Conservation (phyloP, 1,284 basidiomycete genomes). For the Boletus sp. region DNA sequence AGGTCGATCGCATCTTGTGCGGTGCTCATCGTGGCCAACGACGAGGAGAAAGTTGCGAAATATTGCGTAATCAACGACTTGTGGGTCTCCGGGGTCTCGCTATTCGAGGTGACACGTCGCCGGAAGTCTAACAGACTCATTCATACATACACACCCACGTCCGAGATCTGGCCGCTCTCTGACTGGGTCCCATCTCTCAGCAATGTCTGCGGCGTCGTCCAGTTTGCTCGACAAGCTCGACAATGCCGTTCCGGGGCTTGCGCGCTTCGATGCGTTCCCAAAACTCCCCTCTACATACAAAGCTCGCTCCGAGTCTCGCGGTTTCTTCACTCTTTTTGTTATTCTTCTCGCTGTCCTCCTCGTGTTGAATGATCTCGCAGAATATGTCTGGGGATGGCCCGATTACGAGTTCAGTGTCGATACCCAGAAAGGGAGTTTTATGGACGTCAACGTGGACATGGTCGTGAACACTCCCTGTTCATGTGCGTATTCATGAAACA, state of each 20-base stretch:
- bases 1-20: conserved; percentile 5
- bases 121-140: too few species aligned
- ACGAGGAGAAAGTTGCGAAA: conserved; percentile 11
- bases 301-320: conserved; percentile 79
- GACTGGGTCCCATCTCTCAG: neutral
- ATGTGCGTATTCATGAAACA: conserved; percentile 53
- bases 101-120: conserved; percentile 18
- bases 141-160: too few species aligned
- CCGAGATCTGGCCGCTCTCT: neutral
- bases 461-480: conserved; percentile 90
- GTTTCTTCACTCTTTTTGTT: conserved; percentile 83
- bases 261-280: conserved; percentile 80
- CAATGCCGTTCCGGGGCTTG: conserved; percentile 35
- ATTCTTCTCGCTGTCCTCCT: conserved; percentile 68
- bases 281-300: conserved; percentile 90
- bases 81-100: conserved; percentile 16
- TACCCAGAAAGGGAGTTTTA: conserved; percentile 50
- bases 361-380: conserved; percentile 82
- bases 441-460: conserved; percentile 87
- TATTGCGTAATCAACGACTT: too few species aligned
- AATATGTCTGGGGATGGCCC: conserved; percentile 90
- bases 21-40: conserved; percentile 20
- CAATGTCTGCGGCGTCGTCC: neutral
- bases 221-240: conserved; percentile 33
- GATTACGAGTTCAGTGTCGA: conserved; percentile 86